phyloP scores from a whole-genome alignment of 1,284 basidiomycete species.

The Neonothopanus nambi region DNA sequence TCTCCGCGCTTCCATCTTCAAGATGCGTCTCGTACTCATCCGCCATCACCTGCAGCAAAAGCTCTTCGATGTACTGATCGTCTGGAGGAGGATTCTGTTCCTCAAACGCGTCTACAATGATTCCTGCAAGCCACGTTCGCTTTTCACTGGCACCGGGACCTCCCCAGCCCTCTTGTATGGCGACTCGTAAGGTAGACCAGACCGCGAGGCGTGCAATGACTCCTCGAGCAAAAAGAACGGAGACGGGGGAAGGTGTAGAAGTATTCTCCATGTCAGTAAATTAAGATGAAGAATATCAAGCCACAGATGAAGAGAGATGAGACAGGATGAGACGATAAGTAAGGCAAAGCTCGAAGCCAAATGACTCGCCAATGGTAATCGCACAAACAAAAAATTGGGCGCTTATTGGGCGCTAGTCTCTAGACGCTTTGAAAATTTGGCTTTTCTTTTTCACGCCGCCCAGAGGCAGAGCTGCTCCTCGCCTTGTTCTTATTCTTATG shows the following conservation, averaged over 20 bases:
- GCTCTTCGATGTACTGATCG: constrained; percentile 16
- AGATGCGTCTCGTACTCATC: constrained; percentile 17
- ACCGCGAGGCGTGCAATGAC: constrained; percentile 14
- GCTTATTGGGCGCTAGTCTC: too few species aligned
- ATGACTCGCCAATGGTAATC: too few species aligned
- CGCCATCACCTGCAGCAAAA: constrained; percentile 15
- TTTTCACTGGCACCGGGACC: constrained; percentile 16
- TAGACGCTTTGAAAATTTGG: too few species aligned
- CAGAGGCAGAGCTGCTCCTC: too few species aligned
- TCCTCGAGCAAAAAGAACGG: constrained; percentile 16
- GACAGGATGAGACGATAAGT: too few species aligned
- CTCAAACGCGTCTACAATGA: constrained; percentile 16
- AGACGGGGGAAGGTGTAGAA: not conserved
- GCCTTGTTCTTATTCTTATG: too few species aligned
- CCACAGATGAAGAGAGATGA: too few species aligned
- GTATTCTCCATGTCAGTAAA: too few species aligned
- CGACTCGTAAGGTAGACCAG: constrained; percentile 13
- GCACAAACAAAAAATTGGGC: too few species aligned
- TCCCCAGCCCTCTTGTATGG: constrained; percentile 17
- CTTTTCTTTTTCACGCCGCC: too few species aligned
- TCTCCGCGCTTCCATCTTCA: constrained; percentile 17
- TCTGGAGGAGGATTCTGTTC: constrained; percentile 10
- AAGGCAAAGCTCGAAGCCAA: too few species aligned
- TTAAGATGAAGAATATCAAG: too few species aligned
- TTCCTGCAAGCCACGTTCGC: constrained; percentile 15